phyloP scores from a whole-genome alignment of 805 yeast genomes.

The Starmera quercuum region DNA sequence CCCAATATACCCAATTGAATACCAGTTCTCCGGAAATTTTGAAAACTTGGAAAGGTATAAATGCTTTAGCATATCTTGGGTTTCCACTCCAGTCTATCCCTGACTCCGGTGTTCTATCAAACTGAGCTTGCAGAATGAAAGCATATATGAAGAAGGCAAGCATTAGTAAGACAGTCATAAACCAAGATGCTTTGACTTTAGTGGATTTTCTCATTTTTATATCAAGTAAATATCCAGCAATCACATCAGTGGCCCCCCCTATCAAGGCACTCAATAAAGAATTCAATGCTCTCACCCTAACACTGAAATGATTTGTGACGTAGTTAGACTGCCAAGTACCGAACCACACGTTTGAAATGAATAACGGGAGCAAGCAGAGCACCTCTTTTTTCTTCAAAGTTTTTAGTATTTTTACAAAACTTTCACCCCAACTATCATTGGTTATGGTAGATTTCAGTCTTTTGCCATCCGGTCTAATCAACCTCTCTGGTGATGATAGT shows the following conservation, averaged over 20 bases:
- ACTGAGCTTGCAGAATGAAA: slow-evolving; percentile 8
- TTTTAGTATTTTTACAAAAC: slow-evolving; percentile 2
- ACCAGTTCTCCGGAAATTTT: slow-evolving; percentile 15
- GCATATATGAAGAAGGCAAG: slow-evolving; percentile 16
- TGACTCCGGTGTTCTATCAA: slow-evolving; percentile 5
- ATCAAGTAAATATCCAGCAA: slow-evolving; percentile 14
- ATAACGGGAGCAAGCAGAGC: slow-evolving; percentile 13
- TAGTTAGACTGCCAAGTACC: slow-evolving; percentile 18
- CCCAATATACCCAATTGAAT: slow-evolving; percentile 21
- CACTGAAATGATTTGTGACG: slow-evolving; percentile 18
- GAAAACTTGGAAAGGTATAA: slow-evolving; percentile 17
- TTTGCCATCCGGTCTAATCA: slow-evolving; percentile 22
- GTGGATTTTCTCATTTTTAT: slow-evolving; percentile 4
- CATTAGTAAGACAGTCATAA: slow-evolving; percentile 2
- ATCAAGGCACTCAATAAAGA: slow-evolving; percentile 17
- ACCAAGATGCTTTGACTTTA: slow-evolving; percentile 15
- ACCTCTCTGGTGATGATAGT: slow-evolving; percentile 18
- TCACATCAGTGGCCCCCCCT: slow-evolving; percentile 11
- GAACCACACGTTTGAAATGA: slow-evolving; percentile 14
- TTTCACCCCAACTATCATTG: slow-evolving; percentile 4
- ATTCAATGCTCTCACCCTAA: slow-evolving; percentile 20
- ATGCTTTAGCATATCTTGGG: slow-evolving; percentile 10
- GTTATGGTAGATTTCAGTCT: slow-evolving; percentile 6
- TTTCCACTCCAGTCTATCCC: slow-evolving; percentile 16
- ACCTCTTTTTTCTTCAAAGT: slow-evolving; percentile 13